phyloP scores from a whole-genome alignment of 2,329 filamentous ascomycete genomes.

The Raffaelea albimanens region DNA sequence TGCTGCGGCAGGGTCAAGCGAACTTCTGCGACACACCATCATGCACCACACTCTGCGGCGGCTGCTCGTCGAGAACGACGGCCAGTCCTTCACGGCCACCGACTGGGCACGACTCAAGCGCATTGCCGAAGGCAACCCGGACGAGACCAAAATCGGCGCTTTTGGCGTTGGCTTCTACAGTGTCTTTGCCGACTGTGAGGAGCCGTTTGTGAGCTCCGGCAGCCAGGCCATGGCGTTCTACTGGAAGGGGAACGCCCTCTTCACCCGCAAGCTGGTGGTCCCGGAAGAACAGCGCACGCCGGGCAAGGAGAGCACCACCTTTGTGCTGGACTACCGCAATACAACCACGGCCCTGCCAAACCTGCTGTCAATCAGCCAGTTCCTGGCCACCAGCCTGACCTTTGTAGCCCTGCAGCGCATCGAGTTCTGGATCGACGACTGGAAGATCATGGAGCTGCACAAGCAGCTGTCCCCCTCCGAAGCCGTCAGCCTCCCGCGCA shows the following conservation, averaged over 20 bases:
- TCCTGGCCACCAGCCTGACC: constrained; percentile 87
- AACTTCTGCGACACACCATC: constrained; percentile 72
- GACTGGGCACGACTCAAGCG: constrained; percentile 92
- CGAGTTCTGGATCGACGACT: constrained; percentile 85
- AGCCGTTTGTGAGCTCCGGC: constrained; percentile 92
- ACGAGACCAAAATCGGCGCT: constrained; percentile 97
- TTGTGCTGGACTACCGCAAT: constrained; percentile 90
- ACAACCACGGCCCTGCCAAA: constrained; percentile 78
- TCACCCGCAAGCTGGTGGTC: constrained; percentile 76
- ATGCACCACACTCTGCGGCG: constrained; percentile 78
- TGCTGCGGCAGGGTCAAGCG: constrained; percentile 29
- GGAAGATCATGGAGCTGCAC: constrained; percentile 64
- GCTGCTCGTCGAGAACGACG: constrained; percentile 88
- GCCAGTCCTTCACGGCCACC: constrained; percentile 74
- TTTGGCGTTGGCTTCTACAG: constrained; percentile 99
- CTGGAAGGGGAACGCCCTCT: constrained; percentile 97
- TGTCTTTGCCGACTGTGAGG: constrained; percentile 96
- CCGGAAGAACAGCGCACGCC: constrained; percentile 43
- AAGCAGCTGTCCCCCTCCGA: constrained; percentile 80
- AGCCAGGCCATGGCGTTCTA: constrained; percentile 95
- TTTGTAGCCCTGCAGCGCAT: constrained; percentile 85
- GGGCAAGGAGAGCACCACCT: constrained; percentile 67
- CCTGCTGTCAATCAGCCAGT: constrained; percentile 78
- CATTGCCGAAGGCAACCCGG: constrained; percentile 97
- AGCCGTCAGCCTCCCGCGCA: constrained; percentile 62